Conservation (phyloP, 768 basidiomycete species). For the Russula sp. region DNA sequence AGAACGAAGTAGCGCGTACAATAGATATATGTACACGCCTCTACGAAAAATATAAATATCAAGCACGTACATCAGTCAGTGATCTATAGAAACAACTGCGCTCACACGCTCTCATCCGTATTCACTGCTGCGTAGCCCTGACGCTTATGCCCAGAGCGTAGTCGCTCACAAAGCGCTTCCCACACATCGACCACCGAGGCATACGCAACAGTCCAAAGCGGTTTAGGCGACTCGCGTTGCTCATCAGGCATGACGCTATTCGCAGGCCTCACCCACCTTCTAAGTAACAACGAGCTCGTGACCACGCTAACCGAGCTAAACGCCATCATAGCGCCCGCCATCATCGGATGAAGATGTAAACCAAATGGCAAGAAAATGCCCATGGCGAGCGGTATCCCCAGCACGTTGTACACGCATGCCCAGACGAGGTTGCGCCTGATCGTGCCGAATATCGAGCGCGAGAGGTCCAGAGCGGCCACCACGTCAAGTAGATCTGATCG, state of each 20-base stretch:
- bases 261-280: conserved; percentile 74
- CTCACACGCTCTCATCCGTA: conserved; percentile 48
- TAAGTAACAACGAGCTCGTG: conserved; percentile 79
- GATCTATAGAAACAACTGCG: background rate
- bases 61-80: background rate
- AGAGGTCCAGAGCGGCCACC: conserved; percentile 92
- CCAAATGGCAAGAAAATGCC: conserved; percentile 91
- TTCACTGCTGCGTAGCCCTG: conserved; percentile 70
- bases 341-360: conserved; percentile 94
- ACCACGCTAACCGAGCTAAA: conserved; percentile 97
- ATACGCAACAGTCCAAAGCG: conserved; percentile 44
- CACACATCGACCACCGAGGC: conserved; percentile 46
- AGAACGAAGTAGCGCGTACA: background rate
- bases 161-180: conserved; percentile 42
- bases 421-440: conserved; percentile 93
- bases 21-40: background rate
- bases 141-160: conserved; percentile 42
- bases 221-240: conserved; percentile 34
- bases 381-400: conserved; percentile 98
- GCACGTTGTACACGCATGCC: conserved; percentile 92
- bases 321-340: conserved; percentile 98
- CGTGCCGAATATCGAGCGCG: conserved; percentile 80
- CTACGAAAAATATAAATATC: background rate
- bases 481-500: conserved; percentile 95
- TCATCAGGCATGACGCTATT: conserved; percentile 70